Percentiles rank a stretch among this genome's conserved stretches.
These are phyloP conservation scores for Teratosphaeria epicoccoides DNA, from an alignment of 2,329 filamentous ascomycete genomes.

Conservation along the genomic window DNA sequence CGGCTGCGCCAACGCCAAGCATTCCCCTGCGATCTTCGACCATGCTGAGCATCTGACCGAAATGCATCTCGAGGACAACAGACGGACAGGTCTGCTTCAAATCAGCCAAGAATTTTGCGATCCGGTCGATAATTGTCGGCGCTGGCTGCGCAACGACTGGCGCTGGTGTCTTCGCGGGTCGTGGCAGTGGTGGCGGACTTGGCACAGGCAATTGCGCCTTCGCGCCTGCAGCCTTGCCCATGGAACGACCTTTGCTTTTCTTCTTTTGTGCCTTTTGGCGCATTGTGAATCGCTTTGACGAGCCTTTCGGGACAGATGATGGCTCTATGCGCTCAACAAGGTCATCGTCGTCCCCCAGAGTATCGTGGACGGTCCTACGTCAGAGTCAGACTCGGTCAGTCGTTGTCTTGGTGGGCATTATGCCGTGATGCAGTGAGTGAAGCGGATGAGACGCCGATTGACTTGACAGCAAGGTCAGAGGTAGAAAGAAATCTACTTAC, in stretches of 20 bases:
- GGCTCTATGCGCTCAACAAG: slow-evolving; percentile 5
- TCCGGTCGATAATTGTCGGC: neutral
- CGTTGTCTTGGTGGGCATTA: neutral
- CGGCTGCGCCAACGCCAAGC: neutral
- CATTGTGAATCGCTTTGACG: slow-evolving; percentile 5
- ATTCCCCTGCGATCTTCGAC: neutral
- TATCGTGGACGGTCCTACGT: neutral
- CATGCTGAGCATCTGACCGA: neutral
- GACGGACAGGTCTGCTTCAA: neutral
- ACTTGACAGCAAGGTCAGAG: neutral
- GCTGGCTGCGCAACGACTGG: no score
- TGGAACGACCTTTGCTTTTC: slow-evolving; percentile 2
- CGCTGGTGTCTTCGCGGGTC: neutral
- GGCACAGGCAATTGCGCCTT: slow-evolving; percentile 1
- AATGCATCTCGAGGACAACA: neutral
- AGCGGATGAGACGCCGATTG: neutral
- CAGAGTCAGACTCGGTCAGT: neutral
- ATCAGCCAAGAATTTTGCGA: neutral
- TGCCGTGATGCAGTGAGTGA: neutral
- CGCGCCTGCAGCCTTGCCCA: neutral
- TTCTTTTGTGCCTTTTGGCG: slow-evolving; percentile 6
- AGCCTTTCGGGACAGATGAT: neutral
- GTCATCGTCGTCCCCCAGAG: neutral
- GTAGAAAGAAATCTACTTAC: neutral
- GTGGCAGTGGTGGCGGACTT: neutral